A percentile compares a stretch with the other conserved stretches of the same genome.
phyloP scores from a whole-genome alignment of 2,329 filamentous ascomycete genomes.

The Pseudocercospora musae region DNA sequence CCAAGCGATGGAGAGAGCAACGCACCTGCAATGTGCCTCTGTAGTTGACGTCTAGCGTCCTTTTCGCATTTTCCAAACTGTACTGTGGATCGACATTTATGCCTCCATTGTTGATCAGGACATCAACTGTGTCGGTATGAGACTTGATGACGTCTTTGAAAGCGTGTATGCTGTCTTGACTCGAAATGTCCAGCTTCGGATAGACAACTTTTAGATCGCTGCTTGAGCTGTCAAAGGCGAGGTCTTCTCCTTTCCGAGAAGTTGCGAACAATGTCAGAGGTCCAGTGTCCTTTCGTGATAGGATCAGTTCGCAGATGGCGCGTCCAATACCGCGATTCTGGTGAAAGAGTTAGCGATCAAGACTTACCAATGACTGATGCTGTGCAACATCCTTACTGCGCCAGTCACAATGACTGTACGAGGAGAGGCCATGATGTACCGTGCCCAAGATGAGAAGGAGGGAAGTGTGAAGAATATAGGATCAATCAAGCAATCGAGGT shows the following conservation, averaged over 20 bases:
- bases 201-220: conserved; percentile 27
- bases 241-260: conserved; percentile 32
- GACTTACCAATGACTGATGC: neutral
- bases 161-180: conserved; percentile 26
- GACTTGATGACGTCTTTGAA: conserved; percentile 27
- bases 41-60: conserved; percentile 38
- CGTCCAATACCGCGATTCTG: conserved; percentile 37
- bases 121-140: conserved; percentile 28
- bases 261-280: conserved; percentile 35
- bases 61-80: conserved; percentile 28
- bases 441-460: neutral
- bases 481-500: neutral
- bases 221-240: conserved; percentile 23
- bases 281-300: conserved; percentile 21
- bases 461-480: neutral
- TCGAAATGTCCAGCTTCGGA: conserved; percentile 33
- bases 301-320: conserved; percentile 35
- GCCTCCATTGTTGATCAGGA: conserved; percentile 40
- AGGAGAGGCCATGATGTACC: conserved; percentile 27
- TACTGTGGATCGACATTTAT: conserved; percentile 33
- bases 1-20: too few species aligned
- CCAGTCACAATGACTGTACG: conserved; percentile 36
- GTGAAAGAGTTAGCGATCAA: conserved; percentile 8
- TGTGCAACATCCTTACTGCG: conserved; percentile 24
- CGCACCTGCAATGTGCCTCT: conserved; percentile 35